These are phyloP conservation scores for Magnolia sinica DNA, from an alignment of 164 flowering plant species.

Conservation along the genomic window DNA sequence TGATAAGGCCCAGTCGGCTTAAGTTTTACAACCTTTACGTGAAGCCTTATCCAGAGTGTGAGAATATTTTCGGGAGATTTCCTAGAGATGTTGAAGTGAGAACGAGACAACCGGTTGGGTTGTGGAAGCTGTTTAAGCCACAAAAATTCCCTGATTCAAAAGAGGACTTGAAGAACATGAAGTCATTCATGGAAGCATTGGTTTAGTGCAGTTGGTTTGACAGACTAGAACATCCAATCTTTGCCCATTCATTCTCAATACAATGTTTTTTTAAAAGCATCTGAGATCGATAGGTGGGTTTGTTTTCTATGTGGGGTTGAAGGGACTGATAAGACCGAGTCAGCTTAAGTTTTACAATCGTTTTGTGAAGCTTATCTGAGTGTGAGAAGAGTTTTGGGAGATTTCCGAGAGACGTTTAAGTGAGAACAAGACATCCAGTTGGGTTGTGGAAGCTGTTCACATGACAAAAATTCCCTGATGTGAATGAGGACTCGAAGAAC, in stretches of 20 bases:
- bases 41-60: constrained; percentile 92
- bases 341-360: constrained; percentile 68
- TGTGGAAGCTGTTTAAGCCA: constrained; percentile 61
- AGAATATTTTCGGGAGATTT: constrained; percentile 52
- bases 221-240: background rate
- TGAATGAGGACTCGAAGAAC: constrained; percentile 46
- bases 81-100: constrained; percentile 19
- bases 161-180: constrained; percentile 46
- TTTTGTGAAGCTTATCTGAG: constrained; percentile 90
- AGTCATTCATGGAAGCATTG: constrained; percentile 24
- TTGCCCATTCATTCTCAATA: constrained; percentile 40
- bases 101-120: constrained; percentile 32
- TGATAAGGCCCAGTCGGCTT: constrained; percentile 63
- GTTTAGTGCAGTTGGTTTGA: constrained; percentile 8
- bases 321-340: constrained; percentile 51
- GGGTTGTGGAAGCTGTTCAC: constrained; percentile 59
- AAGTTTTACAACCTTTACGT: constrained; percentile 79
- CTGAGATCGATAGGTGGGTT: constrained; percentile 66
- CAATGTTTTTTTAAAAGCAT: constrained; percentile 55
- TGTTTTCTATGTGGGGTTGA: constrained; percentile 61
- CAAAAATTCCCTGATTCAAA: constrained; percentile 27
- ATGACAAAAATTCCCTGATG: constrained; percentile 30
- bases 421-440: constrained; percentile 25
- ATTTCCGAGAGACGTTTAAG: constrained; percentile 20
- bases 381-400: constrained; percentile 65